Percentiles rank a stretch among this genome's conserved stretches.
phyloP scores from a whole-genome alignment of 345 rosid species.

The Dovyalis caffra region DNA sequence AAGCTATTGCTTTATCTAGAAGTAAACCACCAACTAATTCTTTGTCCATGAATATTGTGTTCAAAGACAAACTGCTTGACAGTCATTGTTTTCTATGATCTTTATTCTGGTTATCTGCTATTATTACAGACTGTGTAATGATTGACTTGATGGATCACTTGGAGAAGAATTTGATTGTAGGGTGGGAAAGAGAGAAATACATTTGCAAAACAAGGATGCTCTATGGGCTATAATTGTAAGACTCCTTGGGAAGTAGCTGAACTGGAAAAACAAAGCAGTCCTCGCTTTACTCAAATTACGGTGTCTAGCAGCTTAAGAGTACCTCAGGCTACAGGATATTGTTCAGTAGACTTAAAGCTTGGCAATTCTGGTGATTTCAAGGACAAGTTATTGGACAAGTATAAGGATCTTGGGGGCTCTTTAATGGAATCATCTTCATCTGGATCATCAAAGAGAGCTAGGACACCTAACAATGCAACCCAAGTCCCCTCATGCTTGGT shows the following conservation, averaged over 20 bases:
- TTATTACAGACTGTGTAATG: background rate
- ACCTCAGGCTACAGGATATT: constrained; percentile 14
- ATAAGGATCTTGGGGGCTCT: constrained; percentile 16
- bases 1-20: background rate
- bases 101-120: background rate
- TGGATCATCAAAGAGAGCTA: constrained; percentile 47
- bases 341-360: constrained; percentile 30
- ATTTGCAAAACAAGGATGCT: constrained; percentile 18
- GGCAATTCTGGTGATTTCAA: constrained; percentile 26
- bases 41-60: background rate
- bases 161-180: constrained; percentile 12
- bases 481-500: constrained; percentile 67
- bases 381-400: constrained; percentile 14
- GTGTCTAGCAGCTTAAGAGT: constrained; percentile 15
- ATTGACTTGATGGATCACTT: constrained; percentile 4
- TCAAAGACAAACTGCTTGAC: background rate
- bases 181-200: constrained; percentile 9
- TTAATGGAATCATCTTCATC: constrained; percentile 56
- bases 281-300: constrained; percentile 12
- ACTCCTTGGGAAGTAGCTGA: constrained; percentile 19
- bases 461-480: constrained; percentile 36
- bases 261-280: constrained; percentile 15
- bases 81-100: background rate
- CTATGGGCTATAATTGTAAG: constrained; percentile 26
- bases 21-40: background rate